Evolutionary conservation across 768 basidiomycete genomes (phyloP), one percentile per base, ranked within the genome.

Genomic region (Clavulina sp.): DNA sequence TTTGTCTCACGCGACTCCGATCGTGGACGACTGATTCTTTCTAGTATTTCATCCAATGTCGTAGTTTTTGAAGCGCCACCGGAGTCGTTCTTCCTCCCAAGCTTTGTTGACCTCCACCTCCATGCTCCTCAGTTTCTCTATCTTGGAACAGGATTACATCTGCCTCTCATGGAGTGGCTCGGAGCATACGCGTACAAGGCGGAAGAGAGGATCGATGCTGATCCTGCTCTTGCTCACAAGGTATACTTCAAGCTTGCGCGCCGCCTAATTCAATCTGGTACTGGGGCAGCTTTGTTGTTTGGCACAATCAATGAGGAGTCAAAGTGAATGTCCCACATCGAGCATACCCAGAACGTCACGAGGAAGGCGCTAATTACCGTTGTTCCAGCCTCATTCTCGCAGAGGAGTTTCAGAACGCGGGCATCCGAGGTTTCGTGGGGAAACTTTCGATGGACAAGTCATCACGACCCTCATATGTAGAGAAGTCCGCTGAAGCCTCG

Each of bases 111-210:
- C 62, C 69, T 86, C 3, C 87, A 91, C 60, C 70, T 89, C 0
- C 88, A 92, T 61, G 86, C 87, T 0, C 84, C 88, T 1, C 89
- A 92, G 61, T 89, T 83, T 61, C 69, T 89, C 31, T 91, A 88
- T 54, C 81, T 86, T 52, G 89, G 89, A 2, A 86, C 77, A 1
- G 87, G 88, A 0, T 70, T 91, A 3, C 83, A 92, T 62, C 71
- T 87, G 2, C 83, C 86, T 3, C 65, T 89, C 33, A 80, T 88
- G 78, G 64, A 85, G 57, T 88, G 87, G 87, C 72, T 91, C 5
- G 71, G 85, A 34, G 70, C 72, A 29, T 91, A 91, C 56, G 82
- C 86, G 0, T 87, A 81, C 62, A 77, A 78, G 58, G 81, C 87
- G 0, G 89, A 92, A 60, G 78, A 84, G 54, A 60, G 73, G 18